Conservation (phyloP, 805 yeast genomes). For the Saturnispora galanensis region DNA sequence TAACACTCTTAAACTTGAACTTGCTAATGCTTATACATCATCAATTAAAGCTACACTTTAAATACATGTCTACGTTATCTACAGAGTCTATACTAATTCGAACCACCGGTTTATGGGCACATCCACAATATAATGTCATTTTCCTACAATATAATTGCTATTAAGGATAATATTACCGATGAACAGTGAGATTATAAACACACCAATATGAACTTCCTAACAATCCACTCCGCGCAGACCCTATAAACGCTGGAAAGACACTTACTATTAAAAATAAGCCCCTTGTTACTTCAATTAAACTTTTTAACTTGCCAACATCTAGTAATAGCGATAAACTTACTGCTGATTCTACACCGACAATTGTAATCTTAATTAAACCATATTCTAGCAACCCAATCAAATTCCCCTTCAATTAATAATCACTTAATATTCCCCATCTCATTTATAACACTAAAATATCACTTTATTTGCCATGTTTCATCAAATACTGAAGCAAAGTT, state of each 20-base stretch:
- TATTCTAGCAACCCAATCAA: neutral
- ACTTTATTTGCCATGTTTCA: too few relatives aligned
- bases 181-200: too few relatives aligned
- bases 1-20: too few relatives aligned
- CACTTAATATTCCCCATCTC: neutral
- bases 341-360: neutral
- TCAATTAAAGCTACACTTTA: neutral
- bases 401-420: too few relatives aligned
- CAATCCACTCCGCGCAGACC: too few relatives aligned
- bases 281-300: neutral
- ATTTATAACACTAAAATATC: too few relatives aligned
- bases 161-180: slow-evolving; percentile 1
- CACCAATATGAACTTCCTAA: too few relatives aligned
- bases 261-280: neutral
- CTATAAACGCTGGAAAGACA: neutral
- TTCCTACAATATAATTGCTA: neutral
- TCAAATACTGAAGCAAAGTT: too few relatives aligned
- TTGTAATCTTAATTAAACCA: neutral
- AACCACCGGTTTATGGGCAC: neutral
- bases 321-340: neutral
- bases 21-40: neutral
- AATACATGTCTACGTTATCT: too few relatives aligned
- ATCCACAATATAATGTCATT: neutral
- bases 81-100: neutral
- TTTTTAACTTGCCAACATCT: neutral